These are phyloP conservation scores for Flaveria linearis DNA, from an alignment of 129 eudicot species.

Conservation along the genomic window DNA sequence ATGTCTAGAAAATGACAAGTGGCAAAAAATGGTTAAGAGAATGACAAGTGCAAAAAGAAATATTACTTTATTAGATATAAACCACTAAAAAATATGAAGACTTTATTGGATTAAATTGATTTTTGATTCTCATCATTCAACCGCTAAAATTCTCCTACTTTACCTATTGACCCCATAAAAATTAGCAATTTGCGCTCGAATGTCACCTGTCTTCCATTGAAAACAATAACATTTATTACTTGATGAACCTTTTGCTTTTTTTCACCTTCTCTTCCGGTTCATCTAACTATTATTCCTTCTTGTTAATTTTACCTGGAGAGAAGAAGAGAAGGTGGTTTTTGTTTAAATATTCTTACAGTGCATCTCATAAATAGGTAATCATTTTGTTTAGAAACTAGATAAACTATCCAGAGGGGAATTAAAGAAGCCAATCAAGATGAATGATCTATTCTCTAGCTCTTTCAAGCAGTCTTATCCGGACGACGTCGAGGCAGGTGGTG, in stretches of 20 bases:
- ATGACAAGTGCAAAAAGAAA: too few species aligned
- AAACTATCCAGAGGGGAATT: background rate
- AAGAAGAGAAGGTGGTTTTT: constrained; percentile 48
- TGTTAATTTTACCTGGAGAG: constrained; percentile 43
- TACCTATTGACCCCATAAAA: constrained; percentile 28
- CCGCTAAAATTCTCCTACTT: constrained; percentile 28
- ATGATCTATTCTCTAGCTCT: constrained; percentile 78
- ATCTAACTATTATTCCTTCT: constrained; percentile 29
- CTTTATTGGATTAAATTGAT: constrained; percentile 1
- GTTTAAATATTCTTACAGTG: background rate
- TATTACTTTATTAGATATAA: background rate
- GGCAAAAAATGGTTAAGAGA: too few species aligned
- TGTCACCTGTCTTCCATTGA: constrained; percentile 26
- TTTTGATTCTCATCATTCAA: background rate
- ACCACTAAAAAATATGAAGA: constrained; percentile 5
- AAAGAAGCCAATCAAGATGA: constrained; percentile 50
- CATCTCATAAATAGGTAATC: background rate
- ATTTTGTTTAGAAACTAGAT: constrained; percentile 32
- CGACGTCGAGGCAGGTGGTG: constrained; percentile 63
- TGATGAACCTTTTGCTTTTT: constrained; percentile 21
- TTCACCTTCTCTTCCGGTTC: constrained; percentile 67
- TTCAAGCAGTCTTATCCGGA: constrained; percentile 46
- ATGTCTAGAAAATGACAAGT: too few species aligned
- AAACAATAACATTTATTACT: constrained; percentile 28
- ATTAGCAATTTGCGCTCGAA: constrained; percentile 11